Conservation (phyloP, 1,139 yeast genomes). For the Taphrina sp. region DNA sequence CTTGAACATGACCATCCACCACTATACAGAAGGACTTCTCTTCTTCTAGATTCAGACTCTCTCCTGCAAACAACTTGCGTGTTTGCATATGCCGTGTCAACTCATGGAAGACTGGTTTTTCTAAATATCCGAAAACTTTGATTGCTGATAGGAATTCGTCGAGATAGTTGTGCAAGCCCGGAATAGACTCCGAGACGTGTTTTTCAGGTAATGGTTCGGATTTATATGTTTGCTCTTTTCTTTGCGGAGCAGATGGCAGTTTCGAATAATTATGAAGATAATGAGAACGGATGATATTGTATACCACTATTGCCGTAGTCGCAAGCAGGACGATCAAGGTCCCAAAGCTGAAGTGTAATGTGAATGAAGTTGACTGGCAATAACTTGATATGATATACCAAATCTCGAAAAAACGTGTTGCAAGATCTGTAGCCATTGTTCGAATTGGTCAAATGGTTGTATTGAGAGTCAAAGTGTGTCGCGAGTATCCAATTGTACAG, state of each 20-base stretch:
- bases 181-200: conserved; percentile 46
- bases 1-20: conserved; percentile 88
- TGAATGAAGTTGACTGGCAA: conserved; percentile 20
- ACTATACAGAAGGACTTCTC: conserved; percentile 83
- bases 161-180: conserved; percentile 58
- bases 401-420: too few species aligned
- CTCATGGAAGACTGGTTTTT: conserved; percentile 86
- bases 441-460: too few species aligned
- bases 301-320: conserved; percentile 37
- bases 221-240: conserved; percentile 47
- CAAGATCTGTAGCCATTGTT: too few species aligned
- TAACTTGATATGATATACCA: too few species aligned
- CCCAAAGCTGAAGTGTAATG: conserved; percentile 31
- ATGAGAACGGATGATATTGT: conserved; percentile 52
- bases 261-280: conserved; percentile 55
- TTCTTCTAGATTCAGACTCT: conserved; percentile 68
- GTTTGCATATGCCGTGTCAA: conserved; percentile 90
- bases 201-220: conserved; percentile 49
- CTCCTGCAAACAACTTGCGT: conserved; percentile 74
- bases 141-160: conserved; percentile 90
- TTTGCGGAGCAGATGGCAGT: conserved; percentile 51
- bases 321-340: conserved; percentile 17
- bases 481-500: too few species aligned
- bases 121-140: conserved; percentile 90
- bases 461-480: too few species aligned